Base-by-base conservation (phyloP, 345 rosid species). In the Gossypium turneri region DNA sequence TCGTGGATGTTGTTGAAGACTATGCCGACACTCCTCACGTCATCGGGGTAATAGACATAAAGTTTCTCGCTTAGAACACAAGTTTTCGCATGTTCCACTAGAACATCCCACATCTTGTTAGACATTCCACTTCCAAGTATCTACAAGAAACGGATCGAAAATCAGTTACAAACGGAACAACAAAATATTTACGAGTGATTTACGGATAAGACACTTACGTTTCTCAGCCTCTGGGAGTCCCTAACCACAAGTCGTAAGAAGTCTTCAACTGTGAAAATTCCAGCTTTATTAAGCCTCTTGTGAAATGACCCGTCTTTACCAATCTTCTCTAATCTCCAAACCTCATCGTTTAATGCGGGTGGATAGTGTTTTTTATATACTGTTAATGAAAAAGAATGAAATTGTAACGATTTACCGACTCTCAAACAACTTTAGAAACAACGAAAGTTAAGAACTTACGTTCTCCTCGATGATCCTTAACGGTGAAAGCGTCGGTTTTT, bases 111-210 rank as follows among this genome's bases (percentile, higher is more conserved):
- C 99, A 93, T 96, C 85, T 94, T 91, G 78, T 96, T 96, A 27
- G 99, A 95, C 99, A 95, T 95, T 55, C 99, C 99, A 73, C 98
- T 93, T 79, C 99, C 99, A 81, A 95, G 97, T 84, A 93, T 91
- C 99, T 95, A 79, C 79, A 83, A 29, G 4, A 64, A 82, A 70
- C 3, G 13, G 53, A 76, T 58, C 17, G 77, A 22, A 67, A 52
- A 24, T 57, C 20, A 77, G 53, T 70, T 72, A 80, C 25, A 76
- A 62, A 53, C 20, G 72, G 53, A 1, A 51, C 29, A 55, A n/a
- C 7, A 57, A 25, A 60, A 63, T n/a, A 25, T 16, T 17, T 15
- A 75, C 20, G 24, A 34, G 22, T 17, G 19, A 67, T 81, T 57
- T 73, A 25, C 72, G 52, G 64, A 76, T 45, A 16, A 60, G 75